These are phyloP conservation scores for Neurospora sublineolata DNA, from an alignment of 495 filamentous ascomycete species.

Conservation along the genomic window DNA sequence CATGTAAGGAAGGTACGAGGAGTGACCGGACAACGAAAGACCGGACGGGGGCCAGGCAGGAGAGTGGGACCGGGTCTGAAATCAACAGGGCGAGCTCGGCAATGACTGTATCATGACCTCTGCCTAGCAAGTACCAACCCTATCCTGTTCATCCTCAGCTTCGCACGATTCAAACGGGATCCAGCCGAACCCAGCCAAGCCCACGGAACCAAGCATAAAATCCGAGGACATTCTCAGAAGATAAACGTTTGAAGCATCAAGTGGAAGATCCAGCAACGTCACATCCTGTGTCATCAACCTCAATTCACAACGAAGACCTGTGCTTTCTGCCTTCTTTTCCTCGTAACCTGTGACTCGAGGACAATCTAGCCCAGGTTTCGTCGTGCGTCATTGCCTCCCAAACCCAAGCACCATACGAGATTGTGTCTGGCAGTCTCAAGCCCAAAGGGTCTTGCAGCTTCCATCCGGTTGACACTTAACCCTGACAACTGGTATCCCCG, in stretches of 20 bases:
- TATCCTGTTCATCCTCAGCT: not conserved
- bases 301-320: not conserved
- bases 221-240: not conserved
- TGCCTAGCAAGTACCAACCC: not conserved
- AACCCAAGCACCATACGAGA: not conserved
- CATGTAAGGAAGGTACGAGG: not conserved
- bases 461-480: not conserved
- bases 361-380: not conserved
- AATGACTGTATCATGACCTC: not conserved
- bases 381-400: not conserved
- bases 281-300: not conserved
- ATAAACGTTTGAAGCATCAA: not conserved
- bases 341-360: not conserved
- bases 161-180: not conserved
- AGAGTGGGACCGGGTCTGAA: not conserved
- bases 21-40: not conserved
- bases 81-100: not conserved
- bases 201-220: not conserved
- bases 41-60: not conserved
- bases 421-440: not conserved
- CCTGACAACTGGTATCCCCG: not conserved
- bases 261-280: not conserved
- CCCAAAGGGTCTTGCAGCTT: not conserved
- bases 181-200: not conserved
- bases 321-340: not conserved